Percentiles rank a stretch among this genome's conserved stretches.
Evolutionary conservation across 1,284 basidiomycete genomes (phyloP).

Genomic region (Trichosporon sp.): DNA sequence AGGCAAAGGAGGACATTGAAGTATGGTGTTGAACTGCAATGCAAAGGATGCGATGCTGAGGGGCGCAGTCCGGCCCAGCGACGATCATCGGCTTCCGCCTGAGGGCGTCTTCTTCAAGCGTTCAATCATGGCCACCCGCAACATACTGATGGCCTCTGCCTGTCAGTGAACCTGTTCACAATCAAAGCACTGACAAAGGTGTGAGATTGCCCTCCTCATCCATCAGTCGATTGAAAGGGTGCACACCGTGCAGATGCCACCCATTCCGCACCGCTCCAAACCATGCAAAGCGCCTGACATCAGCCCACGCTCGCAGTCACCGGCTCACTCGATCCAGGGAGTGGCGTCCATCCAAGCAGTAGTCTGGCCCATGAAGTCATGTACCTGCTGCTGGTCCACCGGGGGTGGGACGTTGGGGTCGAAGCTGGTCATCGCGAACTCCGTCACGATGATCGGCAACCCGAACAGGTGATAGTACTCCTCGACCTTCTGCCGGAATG

Average conservation of each 20-base stretch:
- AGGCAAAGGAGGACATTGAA: not conserved
- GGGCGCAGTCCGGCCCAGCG: too few species aligned
- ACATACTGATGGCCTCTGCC: conserved; percentile 31
- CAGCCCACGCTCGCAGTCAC: not conserved
- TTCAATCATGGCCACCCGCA: conserved; percentile 21
- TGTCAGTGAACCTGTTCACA: conserved; percentile 2
- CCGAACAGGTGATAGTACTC: conserved; percentile 21
- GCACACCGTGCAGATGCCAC: conserved; percentile 28
- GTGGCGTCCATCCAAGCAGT: conserved; percentile 35
- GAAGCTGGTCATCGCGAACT: conserved; percentile 44
- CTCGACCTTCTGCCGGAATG: conserved; percentile 27
- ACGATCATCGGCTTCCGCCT: too few species aligned
- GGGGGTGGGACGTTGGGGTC: conserved; percentile 35
- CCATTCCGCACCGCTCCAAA: conserved; percentile 17
- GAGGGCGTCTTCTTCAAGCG: too few species aligned
- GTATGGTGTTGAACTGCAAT: not conserved
- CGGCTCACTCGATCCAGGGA: conserved; percentile 22
- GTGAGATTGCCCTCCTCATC: conserved; percentile 28
- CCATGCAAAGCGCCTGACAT: conserved; percentile 16
- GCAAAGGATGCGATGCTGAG: not conserved
- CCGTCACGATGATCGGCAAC: conserved; percentile 40
- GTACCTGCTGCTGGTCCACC: conserved; percentile 34
- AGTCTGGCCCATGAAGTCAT: conserved; percentile 40
- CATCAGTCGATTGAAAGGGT: conserved; percentile 34
- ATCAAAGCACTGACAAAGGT: conserved; percentile 20